These are phyloP conservation scores for Alternaria sp. DNA, from an alignment of 2,329 filamentous ascomycete genomes.

Conservation along the genomic window DNA sequence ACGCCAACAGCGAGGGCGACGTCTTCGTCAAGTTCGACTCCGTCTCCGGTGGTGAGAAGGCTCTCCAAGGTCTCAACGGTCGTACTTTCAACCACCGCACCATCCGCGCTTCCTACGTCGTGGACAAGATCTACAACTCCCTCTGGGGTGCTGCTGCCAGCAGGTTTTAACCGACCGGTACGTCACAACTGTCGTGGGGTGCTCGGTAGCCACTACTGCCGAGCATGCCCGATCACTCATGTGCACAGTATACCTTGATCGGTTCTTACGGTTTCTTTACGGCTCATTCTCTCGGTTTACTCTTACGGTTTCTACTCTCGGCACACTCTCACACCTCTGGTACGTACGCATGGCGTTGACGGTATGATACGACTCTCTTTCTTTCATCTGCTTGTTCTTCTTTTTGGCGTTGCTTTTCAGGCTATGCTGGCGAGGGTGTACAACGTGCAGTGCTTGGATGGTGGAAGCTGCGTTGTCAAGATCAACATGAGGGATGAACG, in stretches of 20 bases:
- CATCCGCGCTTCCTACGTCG: constrained; percentile 93
- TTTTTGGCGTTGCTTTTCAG: constrained; percentile 6
- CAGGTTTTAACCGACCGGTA: constrained; percentile 34
- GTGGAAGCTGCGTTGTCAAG: constrained; percentile 1
- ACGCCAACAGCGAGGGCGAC: constrained; percentile 92
- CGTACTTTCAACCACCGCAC: constrained; percentile 92
- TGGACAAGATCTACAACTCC: constrained; percentile 98
- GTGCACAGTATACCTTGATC: constrained; percentile 5
- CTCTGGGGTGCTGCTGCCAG: constrained; percentile 61
- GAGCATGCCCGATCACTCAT: constrained; percentile 11
- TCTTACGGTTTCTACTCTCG: not conserved
- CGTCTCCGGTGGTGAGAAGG: constrained; percentile 93
- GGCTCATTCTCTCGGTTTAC: not conserved
- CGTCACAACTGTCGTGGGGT: constrained; percentile 12
- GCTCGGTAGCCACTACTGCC: constrained; percentile 5
- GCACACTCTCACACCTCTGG: constrained; percentile 3
- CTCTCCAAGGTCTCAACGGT: constrained; percentile 96
- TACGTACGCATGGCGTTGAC: constrained; percentile 15
- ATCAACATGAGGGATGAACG: not conserved
- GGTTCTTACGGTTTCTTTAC: not conserved
- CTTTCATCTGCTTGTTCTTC: not conserved
- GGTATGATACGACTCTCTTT: constrained; percentile 11
- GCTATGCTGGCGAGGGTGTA: not conserved
- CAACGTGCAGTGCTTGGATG: not conserved
- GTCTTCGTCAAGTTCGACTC: constrained; percentile 99